A percentile compares a stretch with the other conserved stretches of the same genome.
These are phyloP conservation scores for Alternaria sp. DNA, from an alignment of 2,329 filamentous ascomycete genomes.

Conservation along the genomic window DNA sequence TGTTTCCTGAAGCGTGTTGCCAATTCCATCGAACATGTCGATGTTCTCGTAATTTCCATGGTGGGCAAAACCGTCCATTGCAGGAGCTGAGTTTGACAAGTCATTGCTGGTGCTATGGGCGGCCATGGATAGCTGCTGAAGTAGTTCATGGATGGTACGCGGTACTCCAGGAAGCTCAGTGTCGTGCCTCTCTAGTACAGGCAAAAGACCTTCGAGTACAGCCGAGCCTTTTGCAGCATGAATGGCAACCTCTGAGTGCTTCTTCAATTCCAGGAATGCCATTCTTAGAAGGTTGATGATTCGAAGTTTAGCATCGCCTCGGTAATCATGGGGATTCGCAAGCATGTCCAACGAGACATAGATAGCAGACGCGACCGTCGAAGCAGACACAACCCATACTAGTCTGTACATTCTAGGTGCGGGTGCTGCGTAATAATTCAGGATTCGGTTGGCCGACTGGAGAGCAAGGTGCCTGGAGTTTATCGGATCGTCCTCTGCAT, in stretches of 20 bases:
- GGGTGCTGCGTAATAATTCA: slow-evolving; percentile 14
- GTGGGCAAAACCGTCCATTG: background rate
- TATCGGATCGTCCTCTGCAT: slow-evolving; percentile 5
- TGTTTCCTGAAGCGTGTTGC: slow-evolving; percentile 1
- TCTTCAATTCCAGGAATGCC: slow-evolving; percentile 13
- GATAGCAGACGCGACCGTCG: slow-evolving; percentile 16
- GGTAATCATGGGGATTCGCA: slow-evolving; percentile 16
- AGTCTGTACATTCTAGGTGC: slow-evolving; percentile 18
- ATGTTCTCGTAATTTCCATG: slow-evolving; percentile 1
- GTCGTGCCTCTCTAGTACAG: slow-evolving; percentile 11
- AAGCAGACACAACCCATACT: slow-evolving; percentile 20
- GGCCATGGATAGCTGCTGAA: slow-evolving; percentile 16
- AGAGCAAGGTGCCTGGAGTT: slow-evolving; percentile 13
- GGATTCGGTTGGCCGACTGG: slow-evolving; percentile 13
- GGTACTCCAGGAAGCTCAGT: slow-evolving; percentile 7
- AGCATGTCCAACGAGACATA: slow-evolving; percentile 19
- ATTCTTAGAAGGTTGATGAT: slow-evolving; percentile 12
- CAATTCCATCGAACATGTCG: slow-evolving; percentile 8
- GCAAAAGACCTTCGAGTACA: slow-evolving; percentile 14
- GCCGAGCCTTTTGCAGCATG: slow-evolving; percentile 19
- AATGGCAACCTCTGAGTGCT: slow-evolving; percentile 16
- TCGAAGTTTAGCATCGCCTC: slow-evolving; percentile 5
- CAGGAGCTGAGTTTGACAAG: background rate
- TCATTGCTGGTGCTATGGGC: background rate
- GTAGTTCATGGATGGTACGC: slow-evolving; percentile 14